These are phyloP conservation scores for Fusarium bactridioides DNA, from an alignment of 2,329 filamentous ascomycete species.

Conservation along the genomic window DNA sequence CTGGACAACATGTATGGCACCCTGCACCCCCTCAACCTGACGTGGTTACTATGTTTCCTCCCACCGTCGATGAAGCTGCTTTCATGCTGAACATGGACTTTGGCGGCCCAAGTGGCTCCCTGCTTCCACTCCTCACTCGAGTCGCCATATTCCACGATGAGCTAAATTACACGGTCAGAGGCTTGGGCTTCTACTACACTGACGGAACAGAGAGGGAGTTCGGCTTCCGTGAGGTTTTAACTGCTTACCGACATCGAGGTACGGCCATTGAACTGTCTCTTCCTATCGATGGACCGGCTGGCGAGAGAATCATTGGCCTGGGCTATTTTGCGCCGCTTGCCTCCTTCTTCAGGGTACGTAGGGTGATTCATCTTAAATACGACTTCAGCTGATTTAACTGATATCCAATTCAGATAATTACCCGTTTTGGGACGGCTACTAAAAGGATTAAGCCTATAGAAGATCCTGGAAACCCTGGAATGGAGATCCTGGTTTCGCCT, in stretches of 20 bases:
- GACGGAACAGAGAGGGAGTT: not conserved
- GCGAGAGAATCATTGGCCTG: not conserved
- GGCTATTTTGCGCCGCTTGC: too few species aligned
- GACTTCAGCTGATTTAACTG: too few species aligned
- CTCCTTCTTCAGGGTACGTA: too few species aligned
- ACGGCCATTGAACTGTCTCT: not conserved
- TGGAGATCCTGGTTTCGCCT: not conserved
- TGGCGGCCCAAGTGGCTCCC: not conserved
- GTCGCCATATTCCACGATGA: not conserved
- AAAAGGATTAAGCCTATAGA: too few species aligned
- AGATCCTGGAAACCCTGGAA: too few species aligned
- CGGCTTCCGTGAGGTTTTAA: not conserved
- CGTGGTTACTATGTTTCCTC: not conserved
- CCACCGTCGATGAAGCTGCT: not conserved
- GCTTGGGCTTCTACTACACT: slow-evolving; percentile 1
- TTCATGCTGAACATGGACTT: slow-evolving; percentile 14
- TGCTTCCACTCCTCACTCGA: not conserved
- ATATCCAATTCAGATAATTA: too few species aligned
- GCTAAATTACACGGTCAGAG: rapidly evolving
- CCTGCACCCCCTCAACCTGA: not conserved
- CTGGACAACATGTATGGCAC: not conserved
- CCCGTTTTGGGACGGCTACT: too few species aligned
- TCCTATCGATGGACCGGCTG: not conserved
- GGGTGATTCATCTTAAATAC: rapidly evolving
- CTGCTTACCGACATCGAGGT: too few species aligned